Evolutionary conservation across 1,284 basidiomycete genomes (phyloP).

Genomic region (Trametes versicolor): DNA sequence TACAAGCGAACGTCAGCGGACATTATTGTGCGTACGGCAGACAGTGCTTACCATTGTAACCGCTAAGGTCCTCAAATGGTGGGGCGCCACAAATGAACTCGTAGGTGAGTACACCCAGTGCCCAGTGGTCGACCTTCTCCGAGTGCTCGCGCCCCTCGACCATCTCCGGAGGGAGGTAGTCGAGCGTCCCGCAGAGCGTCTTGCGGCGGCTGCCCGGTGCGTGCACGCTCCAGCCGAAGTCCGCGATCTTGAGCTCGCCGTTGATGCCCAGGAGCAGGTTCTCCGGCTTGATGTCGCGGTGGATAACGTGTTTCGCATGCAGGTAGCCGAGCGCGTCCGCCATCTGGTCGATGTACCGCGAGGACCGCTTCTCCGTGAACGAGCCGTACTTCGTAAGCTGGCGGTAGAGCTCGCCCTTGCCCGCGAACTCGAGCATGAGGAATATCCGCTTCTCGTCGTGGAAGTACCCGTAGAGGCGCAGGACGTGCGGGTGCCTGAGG

Average conservation of each 20-base stretch:
- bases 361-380: slow-evolving; percentile 89
- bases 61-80: slow-evolving; percentile 92
- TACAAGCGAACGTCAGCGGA: slow-evolving; percentile 40
- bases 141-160: slow-evolving; percentile 90
- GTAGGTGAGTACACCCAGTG: slow-evolving; percentile 94
- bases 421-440: slow-evolving; percentile 97
- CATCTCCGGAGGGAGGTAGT: slow-evolving; percentile 99
- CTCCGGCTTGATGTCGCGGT: slow-evolving; percentile 99
- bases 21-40: not conserved
- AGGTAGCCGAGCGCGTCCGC: slow-evolving; percentile 95
- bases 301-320: slow-evolving; percentile 97
- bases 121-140: slow-evolving; percentile 96
- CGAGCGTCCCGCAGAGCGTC: slow-evolving; percentile 95
- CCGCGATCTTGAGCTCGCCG: slow-evolving; percentile 98
- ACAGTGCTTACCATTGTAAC: slow-evolving; percentile 70
- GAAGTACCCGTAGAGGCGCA: slow-evolving; percentile 96
- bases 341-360: slow-evolving; percentile 97
- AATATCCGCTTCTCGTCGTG: slow-evolving; percentile 99
- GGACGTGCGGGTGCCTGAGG: slow-evolving; percentile 93
- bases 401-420: slow-evolving; percentile 96
- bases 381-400: slow-evolving; percentile 87
- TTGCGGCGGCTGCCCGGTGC: slow-evolving; percentile 91
- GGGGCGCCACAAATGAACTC: slow-evolving; percentile 95
- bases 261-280: slow-evolving; percentile 95
- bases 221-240: slow-evolving; percentile 99